A percentile compares a stretch with the other conserved stretches of the same genome.
Conservation (phyloP, 2,329 filamentous ascomycete genomes). For the Davidsoniella virescens region DNA sequence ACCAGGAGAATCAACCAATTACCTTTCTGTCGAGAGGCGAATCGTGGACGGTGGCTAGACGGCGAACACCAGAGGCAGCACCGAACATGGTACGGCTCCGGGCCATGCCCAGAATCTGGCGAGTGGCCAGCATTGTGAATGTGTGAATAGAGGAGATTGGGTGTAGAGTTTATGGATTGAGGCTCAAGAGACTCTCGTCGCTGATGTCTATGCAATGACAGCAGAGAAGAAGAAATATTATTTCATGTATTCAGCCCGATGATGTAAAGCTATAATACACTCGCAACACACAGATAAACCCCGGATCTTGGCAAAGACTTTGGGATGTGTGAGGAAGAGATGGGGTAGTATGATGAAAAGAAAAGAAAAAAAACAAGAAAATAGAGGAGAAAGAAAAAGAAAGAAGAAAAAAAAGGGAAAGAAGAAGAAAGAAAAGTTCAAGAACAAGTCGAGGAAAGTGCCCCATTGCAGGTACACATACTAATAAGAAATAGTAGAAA, state of each 20-base stretch:
- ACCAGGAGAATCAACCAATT: constrained; percentile 16
- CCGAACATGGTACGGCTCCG: constrained; percentile 39
- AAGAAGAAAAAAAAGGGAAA: background rate
- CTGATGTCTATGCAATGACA: constrained; percentile 7
- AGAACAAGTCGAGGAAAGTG: background rate
- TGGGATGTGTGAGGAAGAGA: constrained; percentile 3
- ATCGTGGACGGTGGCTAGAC: constrained; percentile 76
- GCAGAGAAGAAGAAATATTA: constrained; percentile 3
- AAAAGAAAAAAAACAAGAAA: constrained; percentile 5
- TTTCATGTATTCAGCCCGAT: constrained; percentile 10
- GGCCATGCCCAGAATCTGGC: constrained; percentile 53
- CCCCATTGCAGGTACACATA: background rate
- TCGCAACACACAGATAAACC: constrained; percentile 9
- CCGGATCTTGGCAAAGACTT: constrained; percentile 4
- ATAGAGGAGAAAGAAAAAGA: background rate
- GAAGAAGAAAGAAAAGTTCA: background rate
- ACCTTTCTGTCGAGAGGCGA: constrained; percentile 82
- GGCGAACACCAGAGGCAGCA: constrained; percentile 45
- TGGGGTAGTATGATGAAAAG: background rate
- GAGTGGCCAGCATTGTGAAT: constrained; percentile 46
- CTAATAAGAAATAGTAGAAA: background rate
- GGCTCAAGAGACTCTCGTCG: background rate
- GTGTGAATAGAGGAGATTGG: constrained; percentile 1
- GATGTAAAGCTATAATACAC: constrained; percentile 7
- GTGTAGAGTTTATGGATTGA: background rate